Base-by-base conservation (phyloP, 2,329 filamentous ascomycete species). In the Stagonosporopsis rhizophila region DNA sequence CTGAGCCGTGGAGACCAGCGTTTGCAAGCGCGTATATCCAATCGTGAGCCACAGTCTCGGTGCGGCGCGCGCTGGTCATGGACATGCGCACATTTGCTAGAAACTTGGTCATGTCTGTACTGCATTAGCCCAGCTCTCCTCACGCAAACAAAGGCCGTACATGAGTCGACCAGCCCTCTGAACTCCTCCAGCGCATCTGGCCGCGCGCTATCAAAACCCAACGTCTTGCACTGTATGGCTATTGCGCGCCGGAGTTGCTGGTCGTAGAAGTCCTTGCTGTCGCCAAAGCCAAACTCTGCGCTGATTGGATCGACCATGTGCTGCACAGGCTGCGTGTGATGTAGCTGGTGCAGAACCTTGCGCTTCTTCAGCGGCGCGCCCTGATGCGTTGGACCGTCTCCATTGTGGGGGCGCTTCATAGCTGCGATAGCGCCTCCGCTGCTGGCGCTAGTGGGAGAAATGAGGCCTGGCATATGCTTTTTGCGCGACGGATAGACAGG, bases 151-250 rank as follows among this genome's bases (percentile, higher is more conserved):
- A 69, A 17, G 44, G 59, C 61, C 83, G 66, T 83, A 86, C 84
- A 87, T 70, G 86, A 83, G 74, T 88, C 84, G 20, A 82, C 79
- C 38, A 82, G 75, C 52, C 77, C 78, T 49, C 82, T 77, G 58
- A 88, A 82, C 62, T 79, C 78, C 64, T 87, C 83, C 60, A 88
- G 66, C 37, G 84, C 86, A 22, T 80, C 78, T 9, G 84, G 80
- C 49, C 80, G 79, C 22, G 83, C 83, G 52, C 79, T 70, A 28
- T 84, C 82, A 66, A 86, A 87, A 3, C 85, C 85, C 20, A 78
- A 77, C 52, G 80, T 75, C 48, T 74, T 78, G 62, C 85, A 77
- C 52, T 80, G 77, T 47, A 81, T 78, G 22, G 80, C 79, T 60
- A 88, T 83, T 39, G 82, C 81, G 61, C 83, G 80, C 44, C 81